Conservation (phyloP, 1,139 yeast species). For the Geotrichum candidum region DNA sequence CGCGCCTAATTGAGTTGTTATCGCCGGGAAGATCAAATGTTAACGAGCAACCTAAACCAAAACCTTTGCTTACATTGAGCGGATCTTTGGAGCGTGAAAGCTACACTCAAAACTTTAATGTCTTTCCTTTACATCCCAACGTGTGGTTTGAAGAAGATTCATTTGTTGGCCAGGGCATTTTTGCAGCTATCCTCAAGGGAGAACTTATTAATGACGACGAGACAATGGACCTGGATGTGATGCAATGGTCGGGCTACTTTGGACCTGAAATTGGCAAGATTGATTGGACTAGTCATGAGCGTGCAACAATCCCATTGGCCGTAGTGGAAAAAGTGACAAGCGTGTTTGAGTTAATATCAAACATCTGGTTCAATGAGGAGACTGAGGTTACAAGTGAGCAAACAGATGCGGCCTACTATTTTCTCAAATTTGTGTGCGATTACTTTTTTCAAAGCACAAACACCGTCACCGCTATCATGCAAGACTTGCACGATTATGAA, state of each 20-base stretch:
- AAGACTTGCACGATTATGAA: neutral
- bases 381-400: slow-evolving; percentile 10
- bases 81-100: neutral
- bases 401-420: slow-evolving; percentile 3
- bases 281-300: slow-evolving; percentile 1
- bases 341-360: neutral
- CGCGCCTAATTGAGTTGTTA: neutral
- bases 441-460: slow-evolving; percentile 5
- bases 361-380: neutral
- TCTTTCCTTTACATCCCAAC: neutral
- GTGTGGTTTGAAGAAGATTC: slow-evolving; percentile 8
- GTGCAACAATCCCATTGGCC: neutral
- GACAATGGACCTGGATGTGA: neutral
- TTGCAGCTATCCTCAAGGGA: slow-evolving; percentile 3
- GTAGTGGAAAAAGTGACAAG: neutral
- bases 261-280: slow-evolving; percentile 14
- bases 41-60: neutral
- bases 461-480: neutral
- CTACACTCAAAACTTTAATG: slow-evolving; percentile 7
- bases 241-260: slow-evolving; percentile 8
- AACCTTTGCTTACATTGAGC: neutral
- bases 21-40: neutral
- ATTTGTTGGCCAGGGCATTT: slow-evolving; percentile 14
- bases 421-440: slow-evolving; percentile 5
- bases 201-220: neutral